Evolutionary conservation across 1,284 basidiomycete species (phyloP).

Genomic region (Malassezia obtusa): DNA sequence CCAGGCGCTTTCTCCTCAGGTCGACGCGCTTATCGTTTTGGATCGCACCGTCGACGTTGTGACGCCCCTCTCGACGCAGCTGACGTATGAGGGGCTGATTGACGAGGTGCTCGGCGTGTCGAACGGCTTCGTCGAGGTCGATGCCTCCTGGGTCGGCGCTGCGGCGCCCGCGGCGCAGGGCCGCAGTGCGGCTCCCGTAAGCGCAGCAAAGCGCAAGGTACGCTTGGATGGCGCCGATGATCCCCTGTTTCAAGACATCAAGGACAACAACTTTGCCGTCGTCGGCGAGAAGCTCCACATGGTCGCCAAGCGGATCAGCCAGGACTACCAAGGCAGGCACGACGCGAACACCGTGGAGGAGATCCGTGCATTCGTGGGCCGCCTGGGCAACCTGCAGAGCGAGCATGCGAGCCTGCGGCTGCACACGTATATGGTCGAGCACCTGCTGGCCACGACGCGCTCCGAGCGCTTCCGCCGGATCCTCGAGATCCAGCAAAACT

Average conservation of each 20-base stretch:
- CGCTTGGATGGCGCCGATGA: conserved; percentile 68
- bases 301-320: conserved; percentile 73
- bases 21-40: conserved; percentile 79
- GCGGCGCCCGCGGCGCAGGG: conserved; percentile 16
- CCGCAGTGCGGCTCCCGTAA: conserved; percentile 18
- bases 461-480: conserved; percentile 74
- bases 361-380: conserved; percentile 87
- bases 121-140: conserved; percentile 83
- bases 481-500: conserved; percentile 91
- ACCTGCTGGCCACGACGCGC: conserved; percentile 70
- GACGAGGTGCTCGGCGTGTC: conserved; percentile 84
- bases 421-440: conserved; percentile 87
- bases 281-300: conserved; percentile 73
- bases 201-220: conserved; percentile 55
- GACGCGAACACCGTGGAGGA: conserved; percentile 84
- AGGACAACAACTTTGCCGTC: conserved; percentile 88
- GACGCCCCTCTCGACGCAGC: conserved; percentile 84
- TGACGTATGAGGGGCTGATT: conserved; percentile 94
- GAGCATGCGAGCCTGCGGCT: conserved; percentile 80
- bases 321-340: conserved; percentile 74
- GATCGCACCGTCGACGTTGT: conserved; percentile 92
- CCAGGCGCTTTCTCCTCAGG: conserved; percentile 42
- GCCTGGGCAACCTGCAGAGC: conserved; percentile 76
- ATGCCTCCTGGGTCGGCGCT: conserved; percentile 59
- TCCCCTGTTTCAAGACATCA: conserved; percentile 69